Evolutionary conservation across 352 stramenopile genomes (phyloP).

Genomic region (Aphanomyces euteiches): DNA sequence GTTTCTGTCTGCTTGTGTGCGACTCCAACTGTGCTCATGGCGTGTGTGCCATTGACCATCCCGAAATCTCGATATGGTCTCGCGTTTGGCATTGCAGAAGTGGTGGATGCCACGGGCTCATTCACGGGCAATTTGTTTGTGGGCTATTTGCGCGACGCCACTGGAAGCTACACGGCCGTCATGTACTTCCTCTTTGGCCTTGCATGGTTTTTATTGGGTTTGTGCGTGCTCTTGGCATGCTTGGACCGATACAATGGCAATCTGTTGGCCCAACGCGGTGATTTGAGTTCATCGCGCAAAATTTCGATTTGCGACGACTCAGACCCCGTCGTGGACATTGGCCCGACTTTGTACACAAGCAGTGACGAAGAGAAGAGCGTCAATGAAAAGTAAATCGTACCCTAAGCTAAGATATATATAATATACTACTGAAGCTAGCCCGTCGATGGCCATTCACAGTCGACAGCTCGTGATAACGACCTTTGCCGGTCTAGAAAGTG

Average conservation of each 20-base stretch:
- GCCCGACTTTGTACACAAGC: neutral
- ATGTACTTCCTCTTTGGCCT: conserved; percentile 38
- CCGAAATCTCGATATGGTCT: conserved; percentile 30
- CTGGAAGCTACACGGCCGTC: conserved; percentile 40
- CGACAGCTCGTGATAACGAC: no score
- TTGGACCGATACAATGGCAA: neutral
- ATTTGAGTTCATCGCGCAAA: neutral
- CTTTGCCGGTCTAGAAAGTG: no score
- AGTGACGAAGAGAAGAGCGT: neutral
- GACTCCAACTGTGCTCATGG: conserved; percentile 34
- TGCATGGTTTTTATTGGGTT: conserved; percentile 20
- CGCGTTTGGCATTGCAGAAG: conserved; percentile 34
- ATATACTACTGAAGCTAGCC: no score
- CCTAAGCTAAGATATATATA: no score
- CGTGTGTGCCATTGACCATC: conserved; percentile 32
- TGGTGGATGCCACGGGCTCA: conserved; percentile 30
- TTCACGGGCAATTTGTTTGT: conserved; percentile 33
- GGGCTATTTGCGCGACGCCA: conserved; percentile 32
- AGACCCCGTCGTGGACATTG: conserved; percentile 8
- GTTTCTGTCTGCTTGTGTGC: conserved; percentile 30
- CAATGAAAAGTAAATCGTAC: neutral
- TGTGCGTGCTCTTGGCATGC: conserved; percentile 17
- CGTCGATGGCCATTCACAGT: no score
- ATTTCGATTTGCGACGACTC: conserved; percentile 11
- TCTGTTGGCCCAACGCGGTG: neutral